Evolutionary conservation across 2,329 filamentous ascomycete genomes (phyloP), one percentile per base, ranked within the genome.

Genomic region (Penicillium sp.): DNA sequence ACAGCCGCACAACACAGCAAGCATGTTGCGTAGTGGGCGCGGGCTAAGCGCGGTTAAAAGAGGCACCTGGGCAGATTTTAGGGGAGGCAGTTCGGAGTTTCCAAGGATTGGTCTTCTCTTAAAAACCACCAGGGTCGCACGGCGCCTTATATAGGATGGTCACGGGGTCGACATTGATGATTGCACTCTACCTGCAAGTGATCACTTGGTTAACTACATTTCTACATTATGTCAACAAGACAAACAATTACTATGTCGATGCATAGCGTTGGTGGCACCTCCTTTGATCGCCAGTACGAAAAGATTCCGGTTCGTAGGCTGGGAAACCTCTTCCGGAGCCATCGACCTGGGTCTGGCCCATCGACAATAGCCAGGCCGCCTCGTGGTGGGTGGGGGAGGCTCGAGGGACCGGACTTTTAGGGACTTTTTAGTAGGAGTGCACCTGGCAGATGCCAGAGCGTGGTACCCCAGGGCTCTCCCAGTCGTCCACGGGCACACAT

Each of bases 31-130:
- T 25, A 11, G 48, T 42, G 43, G 20, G 54, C 31, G 37, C 58
- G 57, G 50, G 61, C 57, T 65, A 65, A 65, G 57, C 61, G 63
- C 63, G 58, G 47, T 51, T 55, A 57, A 39, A 22, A 37, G 31
- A 50, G 48, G 48, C 48, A 47, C 7, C 31, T 31, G 43, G 43
- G 28, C 6, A 31, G 28, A 2, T 31, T 47, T 47, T n/a, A 20
- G 25, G 12, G 12, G n/a, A n/a, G 22, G 15, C 2, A 25, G 10
- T n/a, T 31, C 14, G 7, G 10, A 25, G 10, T 28, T 31, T 31
- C 43, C 22, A 47, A n/a, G 43, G 15, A 20, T 49, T 20, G 1
- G 8, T 14, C 28, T 11, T 4, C 43, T 4, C 43, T 47, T 31
- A 22, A n/a, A 11, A 10, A 20, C 8, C 31, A 49, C 47, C 31